Evolutionary conservation across 257 asterid species (phyloP).

Genomic region (Scutellaria minor): DNA sequence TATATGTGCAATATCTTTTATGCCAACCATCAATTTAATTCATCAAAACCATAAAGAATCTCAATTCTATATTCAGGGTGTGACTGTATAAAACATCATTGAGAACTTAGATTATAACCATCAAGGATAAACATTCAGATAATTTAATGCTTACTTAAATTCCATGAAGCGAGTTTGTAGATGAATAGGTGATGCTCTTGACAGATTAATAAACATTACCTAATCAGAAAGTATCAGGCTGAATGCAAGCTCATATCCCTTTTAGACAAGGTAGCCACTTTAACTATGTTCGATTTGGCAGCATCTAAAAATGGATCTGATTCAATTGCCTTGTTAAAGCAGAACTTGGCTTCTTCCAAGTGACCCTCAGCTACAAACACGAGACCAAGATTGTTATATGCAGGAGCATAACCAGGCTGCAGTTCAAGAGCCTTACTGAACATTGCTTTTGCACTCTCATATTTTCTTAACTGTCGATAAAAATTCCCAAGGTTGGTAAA

Average conservation of each 20-base stretch:
- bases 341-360: constrained; percentile 79
- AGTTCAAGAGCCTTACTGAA: constrained; percentile 84
- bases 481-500: constrained; percentile 89
- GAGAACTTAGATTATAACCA: background rate
- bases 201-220: constrained; percentile 29
- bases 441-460: constrained; percentile 84
- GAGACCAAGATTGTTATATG: constrained; percentile 95
- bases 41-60: constrained; percentile 1
- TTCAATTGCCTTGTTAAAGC: constrained; percentile 84
- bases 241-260: constrained; percentile 41
- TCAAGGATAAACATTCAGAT: background rate
- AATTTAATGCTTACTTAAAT: constrained; percentile 8
- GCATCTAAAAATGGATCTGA: constrained; percentile 89
- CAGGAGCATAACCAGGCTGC: constrained; percentile 98
- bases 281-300: constrained; percentile 82
- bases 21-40: background rate
- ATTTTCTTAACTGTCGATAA: constrained; percentile 73
- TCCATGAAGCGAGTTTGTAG: background rate
- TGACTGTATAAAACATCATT: background rate
- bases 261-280: constrained; percentile 58
- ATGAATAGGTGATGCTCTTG: constrained; percentile 2
- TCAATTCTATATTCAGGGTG: background rate
- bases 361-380: constrained; percentile 88
- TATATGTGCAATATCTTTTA: background rate
- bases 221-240: constrained; percentile 28